Base-by-base conservation (phyloP, 495 filamentous ascomycete genomes). In the Lepraria neglecta region DNA sequence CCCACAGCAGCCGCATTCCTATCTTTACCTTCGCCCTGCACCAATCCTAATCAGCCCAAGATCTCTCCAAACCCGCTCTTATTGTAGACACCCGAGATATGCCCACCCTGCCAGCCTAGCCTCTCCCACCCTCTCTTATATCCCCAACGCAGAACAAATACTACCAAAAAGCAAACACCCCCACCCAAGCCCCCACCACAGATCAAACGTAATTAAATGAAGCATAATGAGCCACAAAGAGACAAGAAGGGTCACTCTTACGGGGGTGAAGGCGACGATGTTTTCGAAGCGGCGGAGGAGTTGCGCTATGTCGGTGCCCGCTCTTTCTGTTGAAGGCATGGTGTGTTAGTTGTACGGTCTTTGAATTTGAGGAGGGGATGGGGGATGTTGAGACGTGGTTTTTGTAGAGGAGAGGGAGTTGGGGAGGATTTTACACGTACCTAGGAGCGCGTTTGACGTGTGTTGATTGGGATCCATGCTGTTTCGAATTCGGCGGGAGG, bases 241-340 rank as follows among this genome's bases (percentile, higher is more conserved):
- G 10, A 42, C 4, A 9, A 45, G 52, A 48, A 15, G 27, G 44
- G 14, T 6, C 30, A 21, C 17, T 64, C 74, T 60, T 68, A 87
- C 84, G 10, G 78, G 76, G 2, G 80, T 79, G 52, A 78, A 79
- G 2, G 76, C 76, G 65, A 87, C 70, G 64, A 88, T 82, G 15
- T 81, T 81, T 62, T 85, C 81, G 68, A 83, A 88, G 15, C 82
- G 78, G 56, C 78, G 77, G 9, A 87, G 74, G 19, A 89, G 72
- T 58, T 80, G 77, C 46, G 78, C 75, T 56, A 83, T 73, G 61
- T 83, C 72, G 62, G 70, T 69, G 66, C 77, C 78, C 67, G 84
- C 76, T 63, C 82, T 81, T 47, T 77, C 82, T 84, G 65, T 31
- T 6, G 5, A 7, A 51, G 10, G 47, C 15, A 10, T 9, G 24